A percentile compares a stretch with the other conserved stretches of the same genome.
These are phyloP conservation scores for Aspergillus spinulosporus DNA, from an alignment of 2,329 filamentous ascomycete genomes.

Conservation along the genomic window DNA sequence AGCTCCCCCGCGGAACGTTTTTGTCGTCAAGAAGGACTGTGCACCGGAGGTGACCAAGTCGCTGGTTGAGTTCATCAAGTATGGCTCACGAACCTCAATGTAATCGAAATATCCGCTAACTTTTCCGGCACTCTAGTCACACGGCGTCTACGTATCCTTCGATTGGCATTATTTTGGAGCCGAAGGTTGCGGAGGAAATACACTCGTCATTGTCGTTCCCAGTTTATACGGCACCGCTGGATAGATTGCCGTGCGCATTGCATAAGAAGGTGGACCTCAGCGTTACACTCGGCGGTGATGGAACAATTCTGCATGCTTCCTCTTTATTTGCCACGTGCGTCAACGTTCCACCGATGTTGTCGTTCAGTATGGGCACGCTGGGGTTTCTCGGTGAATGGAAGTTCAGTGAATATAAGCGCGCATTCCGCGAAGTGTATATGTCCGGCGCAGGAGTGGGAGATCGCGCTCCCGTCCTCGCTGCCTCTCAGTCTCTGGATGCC, in stretches of 20 bases:
- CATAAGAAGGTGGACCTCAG: conserved; percentile 83
- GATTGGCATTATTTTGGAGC: conserved; percentile 81
- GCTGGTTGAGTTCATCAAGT: conserved; percentile 59
- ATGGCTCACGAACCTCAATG: conserved; percentile 15
- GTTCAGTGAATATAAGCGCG: conserved; percentile 86
- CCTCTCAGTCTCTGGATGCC: conserved; percentile 39
- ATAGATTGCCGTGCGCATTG: conserved; percentile 51
- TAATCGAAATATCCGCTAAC: conserved; percentile 1
- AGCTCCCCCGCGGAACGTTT: conserved; percentile 65
- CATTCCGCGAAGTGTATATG: conserved; percentile 92
- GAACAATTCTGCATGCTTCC: conserved; percentile 81
- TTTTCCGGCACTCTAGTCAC: conserved; percentile 53
- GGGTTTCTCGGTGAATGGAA: conserved; percentile 97
- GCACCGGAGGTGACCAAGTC: conserved; percentile 57
- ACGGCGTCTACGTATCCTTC: conserved; percentile 76
- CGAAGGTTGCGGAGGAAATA: conserved; percentile 68
- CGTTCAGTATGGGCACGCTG: conserved; percentile 94
- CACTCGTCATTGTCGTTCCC: conserved; percentile 72
- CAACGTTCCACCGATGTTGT: conserved; percentile 84
- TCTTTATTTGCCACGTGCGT: conserved; percentile 80
- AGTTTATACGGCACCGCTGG: conserved; percentile 58
- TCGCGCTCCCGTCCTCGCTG: conserved; percentile 45
- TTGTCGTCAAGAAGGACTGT: conserved; percentile 67
- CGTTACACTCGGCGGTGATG: conserved; percentile 88
- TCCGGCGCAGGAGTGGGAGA: conserved; percentile 59